Evolutionary conservation across 768 basidiomycete genomes (phyloP).

Genomic region (Lactarius psammicola): DNA sequence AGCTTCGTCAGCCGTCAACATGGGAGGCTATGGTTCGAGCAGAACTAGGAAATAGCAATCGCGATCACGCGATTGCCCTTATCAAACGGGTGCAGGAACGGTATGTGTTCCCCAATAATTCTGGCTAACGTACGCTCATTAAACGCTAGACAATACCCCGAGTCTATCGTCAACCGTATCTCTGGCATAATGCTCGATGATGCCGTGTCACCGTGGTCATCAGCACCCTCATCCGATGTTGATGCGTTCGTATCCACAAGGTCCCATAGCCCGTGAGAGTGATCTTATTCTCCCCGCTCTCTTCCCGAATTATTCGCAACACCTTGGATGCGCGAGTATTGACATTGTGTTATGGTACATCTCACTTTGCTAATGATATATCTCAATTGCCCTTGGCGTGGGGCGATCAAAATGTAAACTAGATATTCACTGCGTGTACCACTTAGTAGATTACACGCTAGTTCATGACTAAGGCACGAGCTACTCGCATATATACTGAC

Average conservation of each 20-base stretch:
- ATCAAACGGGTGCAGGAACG: constrained; percentile 71
- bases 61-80: constrained; percentile 63
- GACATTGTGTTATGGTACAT: constrained; percentile 3
- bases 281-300: neutral
- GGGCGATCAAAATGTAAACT: constrained; percentile 23
- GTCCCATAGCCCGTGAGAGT: constrained; percentile 21
- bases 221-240: constrained; percentile 21
- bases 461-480: neutral
- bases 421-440: constrained; percentile 14
- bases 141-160: constrained; percentile 61
- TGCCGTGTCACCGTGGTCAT: constrained; percentile 47
- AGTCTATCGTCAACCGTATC: constrained; percentile 75
- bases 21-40: constrained; percentile 96
- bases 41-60: constrained; percentile 77
- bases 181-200: constrained; percentile 79
- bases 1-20: constrained; percentile 65
- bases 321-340: neutral
- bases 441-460: constrained; percentile 19
- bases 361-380: constrained; percentile 13
- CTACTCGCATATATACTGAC: constrained; percentile 6
- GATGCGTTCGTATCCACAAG: constrained; percentile 3
- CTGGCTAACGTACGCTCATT: constrained; percentile 22
- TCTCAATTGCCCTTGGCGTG: neutral
- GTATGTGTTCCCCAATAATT: constrained; percentile 39
- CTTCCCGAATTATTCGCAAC: neutral